Base-by-base conservation (phyloP, 371 early-diverging fungal genomes). In the Rhizopus arrhizus region DNA sequence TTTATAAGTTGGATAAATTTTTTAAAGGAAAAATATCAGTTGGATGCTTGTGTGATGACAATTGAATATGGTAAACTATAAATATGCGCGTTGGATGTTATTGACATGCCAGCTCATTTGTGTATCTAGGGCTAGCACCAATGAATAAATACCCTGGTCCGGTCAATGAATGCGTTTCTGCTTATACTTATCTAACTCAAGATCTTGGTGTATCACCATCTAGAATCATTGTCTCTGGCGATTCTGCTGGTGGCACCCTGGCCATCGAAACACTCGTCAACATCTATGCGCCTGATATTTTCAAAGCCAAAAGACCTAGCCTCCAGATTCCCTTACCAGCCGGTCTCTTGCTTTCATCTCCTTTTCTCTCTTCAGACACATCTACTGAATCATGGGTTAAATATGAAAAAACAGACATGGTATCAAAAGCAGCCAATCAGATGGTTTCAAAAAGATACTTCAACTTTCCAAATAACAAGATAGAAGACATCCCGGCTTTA, bases 1-100 rank as follows among this genome's bases (percentile, higher is more conserved):
- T 78, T 73, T 53, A 58, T 66, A 5, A 59, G 43, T 13, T 84
- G 84, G 84, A 63, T 84, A 59, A 67, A 73, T 22, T 55, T 73
- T 31, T 55, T 82, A 33, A 81, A 82, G 53, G 53, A 65, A 29
- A 81, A 74, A 47, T 70, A 84, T 51, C 66, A 70, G 53, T 15
- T 84, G 53, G 72, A 82, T 58, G 77, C 78, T 15, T 75, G 78
- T 3, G 62, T 84, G 31, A 73, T 84, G 58, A 77, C 81, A 0
- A 62, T 84, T 33, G 82, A 84, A 60, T 84, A 84, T 58, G 66
- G 84, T 79, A 77, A 43, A 47, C 12, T 8, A 15, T 15, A 5
- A 22, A 42, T 34, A 11, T 31, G 3, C 15, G 16, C n/a, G 16
- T 43, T 55, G 31, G 7, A 41, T 15, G 13, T 52, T 1, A 12